Evolutionary conservation across 345 rosid species (phyloP).

Genomic region (Bretschneidera sinensis): DNA sequence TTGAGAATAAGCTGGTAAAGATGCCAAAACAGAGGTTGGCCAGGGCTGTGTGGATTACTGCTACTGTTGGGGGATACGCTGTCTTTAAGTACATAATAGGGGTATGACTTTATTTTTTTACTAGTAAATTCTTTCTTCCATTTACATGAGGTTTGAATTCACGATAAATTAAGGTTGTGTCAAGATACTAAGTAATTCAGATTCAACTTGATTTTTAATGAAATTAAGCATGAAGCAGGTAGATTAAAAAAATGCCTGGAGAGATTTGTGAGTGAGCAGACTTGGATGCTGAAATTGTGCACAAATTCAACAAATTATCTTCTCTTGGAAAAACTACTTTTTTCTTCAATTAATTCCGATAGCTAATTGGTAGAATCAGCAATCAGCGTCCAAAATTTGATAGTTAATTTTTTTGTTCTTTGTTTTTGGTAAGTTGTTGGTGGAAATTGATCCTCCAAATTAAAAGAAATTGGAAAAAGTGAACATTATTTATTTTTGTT

Average conservation of each 20-base stretch:
- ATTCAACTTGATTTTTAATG: background rate
- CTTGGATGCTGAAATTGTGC: too few relatives aligned
- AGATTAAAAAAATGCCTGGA: background rate
- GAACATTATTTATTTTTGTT: too few relatives aligned
- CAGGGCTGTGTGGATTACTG: conserved; percentile 74
- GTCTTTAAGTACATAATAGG: conserved; percentile 87
- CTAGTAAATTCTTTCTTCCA: background rate
- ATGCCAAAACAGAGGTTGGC: conserved; percentile 37
- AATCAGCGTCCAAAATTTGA: too few relatives aligned
- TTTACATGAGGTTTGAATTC: background rate
- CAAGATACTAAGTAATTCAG: background rate
- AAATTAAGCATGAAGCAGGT: background rate
- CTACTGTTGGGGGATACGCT: conserved; percentile 67
- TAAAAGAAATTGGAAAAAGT: too few relatives aligned
- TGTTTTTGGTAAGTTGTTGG: too few relatives aligned
- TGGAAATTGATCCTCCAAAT: too few relatives aligned
- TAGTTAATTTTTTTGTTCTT: too few relatives aligned
- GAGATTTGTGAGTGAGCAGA: too few relatives aligned
- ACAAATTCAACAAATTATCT: too few relatives aligned
- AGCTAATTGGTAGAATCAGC: too few relatives aligned
- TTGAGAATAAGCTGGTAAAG: conserved; percentile 42
- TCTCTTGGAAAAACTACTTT: too few relatives aligned
- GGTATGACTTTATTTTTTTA: conserved; percentile 35
- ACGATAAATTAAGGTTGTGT: background rate
- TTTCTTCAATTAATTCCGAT: too few relatives aligned